Base-by-base conservation (phyloP, 179 eudicot genomes). In the Beta lomatogona region DNA sequence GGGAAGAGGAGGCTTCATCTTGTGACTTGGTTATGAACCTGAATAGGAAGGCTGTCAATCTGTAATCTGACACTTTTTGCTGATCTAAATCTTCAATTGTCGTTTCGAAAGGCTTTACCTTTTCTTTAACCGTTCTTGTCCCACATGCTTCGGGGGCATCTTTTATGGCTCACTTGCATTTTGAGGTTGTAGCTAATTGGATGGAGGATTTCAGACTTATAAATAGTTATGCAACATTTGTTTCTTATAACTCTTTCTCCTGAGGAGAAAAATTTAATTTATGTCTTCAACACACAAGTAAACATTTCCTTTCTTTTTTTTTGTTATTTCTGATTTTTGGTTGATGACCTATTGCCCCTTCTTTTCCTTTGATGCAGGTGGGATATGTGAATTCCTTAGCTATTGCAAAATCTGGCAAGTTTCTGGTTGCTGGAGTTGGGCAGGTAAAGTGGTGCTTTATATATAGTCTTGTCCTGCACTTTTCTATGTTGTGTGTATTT, bases 351-450 rank as follows among this genome's bases (percentile, higher is more conserved):
- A 61, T 69, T 69, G 41, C 11, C 36, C 12, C 81, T 54, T 53
- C 22, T 70, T 61, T 68, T 80, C 67, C 28, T 53, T 61, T 73
- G 65, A 74, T 77, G 52, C 90, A 96, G 99, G 88, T 69, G 66
- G 99, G 99, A 60, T 96, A 89, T 83, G 92, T 93, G 76, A 96
- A 93, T 84, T 91, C 99, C 0, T 82, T 96, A 87, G 96, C 97
- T 61, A 89, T 94, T 87, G 96, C 99, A 15, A 94, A 88, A 86
- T 96, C 99, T 48, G 99, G 98, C 80, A 82, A 83, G 79, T 96
- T 96, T 87, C 84, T 96, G 55, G 86, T 96, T 77, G 98, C 99
- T 86, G 99, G 94, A 70, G 91, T 94, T 83, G 99, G 98, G 59
- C 92, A 96, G 98, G 99, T 96, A 71, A 89, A 28, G 31, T 28